Conservation (phyloP, 352 stramenopile species). For the Phytophthora podocarpi region DNA sequence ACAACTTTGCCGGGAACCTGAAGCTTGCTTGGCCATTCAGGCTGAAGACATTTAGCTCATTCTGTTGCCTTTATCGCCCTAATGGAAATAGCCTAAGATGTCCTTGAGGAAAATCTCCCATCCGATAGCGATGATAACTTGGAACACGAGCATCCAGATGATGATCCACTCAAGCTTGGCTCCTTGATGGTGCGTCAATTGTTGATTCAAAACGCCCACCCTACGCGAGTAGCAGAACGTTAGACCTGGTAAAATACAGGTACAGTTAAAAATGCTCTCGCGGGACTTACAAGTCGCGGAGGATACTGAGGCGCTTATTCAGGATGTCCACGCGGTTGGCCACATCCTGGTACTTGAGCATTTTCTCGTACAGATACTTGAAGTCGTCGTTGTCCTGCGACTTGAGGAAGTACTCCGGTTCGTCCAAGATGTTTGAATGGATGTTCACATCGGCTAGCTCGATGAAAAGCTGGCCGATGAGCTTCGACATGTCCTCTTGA, state of each 20-base stretch:
- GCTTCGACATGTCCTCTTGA: constrained; percentile 89
- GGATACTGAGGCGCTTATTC: constrained; percentile 93
- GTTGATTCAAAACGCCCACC: constrained; percentile 91
- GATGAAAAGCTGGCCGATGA: constrained; percentile 92
- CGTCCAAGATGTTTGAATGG: constrained; percentile 93
- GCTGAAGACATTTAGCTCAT: background rate
- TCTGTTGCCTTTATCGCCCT: too few relatives aligned
- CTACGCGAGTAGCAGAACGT: constrained; percentile 35
- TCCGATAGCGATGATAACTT: constrained; percentile 85
- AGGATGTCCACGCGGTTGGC: constrained; percentile 90
- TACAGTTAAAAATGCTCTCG: background rate
- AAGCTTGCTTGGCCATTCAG: background rate
- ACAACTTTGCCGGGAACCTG: background rate
- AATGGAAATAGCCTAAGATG: constrained; percentile 73
- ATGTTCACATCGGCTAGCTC: constrained; percentile 92
- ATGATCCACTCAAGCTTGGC: constrained; percentile 94
- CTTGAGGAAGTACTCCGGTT: constrained; percentile 86
- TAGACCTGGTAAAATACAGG: constrained; percentile 6
- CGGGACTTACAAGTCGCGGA: constrained; percentile 85
- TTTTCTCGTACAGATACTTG: constrained; percentile 91
- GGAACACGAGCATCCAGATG: constrained; percentile 91
- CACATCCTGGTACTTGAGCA: constrained; percentile 93
- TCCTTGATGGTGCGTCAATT: constrained; percentile 87
- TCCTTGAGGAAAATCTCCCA: constrained; percentile 89
- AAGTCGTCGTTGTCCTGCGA: constrained; percentile 91